Conservation (phyloP, 2,329 filamentous ascomycete genomes). For the Furcasterigmium furcatum region DNA sequence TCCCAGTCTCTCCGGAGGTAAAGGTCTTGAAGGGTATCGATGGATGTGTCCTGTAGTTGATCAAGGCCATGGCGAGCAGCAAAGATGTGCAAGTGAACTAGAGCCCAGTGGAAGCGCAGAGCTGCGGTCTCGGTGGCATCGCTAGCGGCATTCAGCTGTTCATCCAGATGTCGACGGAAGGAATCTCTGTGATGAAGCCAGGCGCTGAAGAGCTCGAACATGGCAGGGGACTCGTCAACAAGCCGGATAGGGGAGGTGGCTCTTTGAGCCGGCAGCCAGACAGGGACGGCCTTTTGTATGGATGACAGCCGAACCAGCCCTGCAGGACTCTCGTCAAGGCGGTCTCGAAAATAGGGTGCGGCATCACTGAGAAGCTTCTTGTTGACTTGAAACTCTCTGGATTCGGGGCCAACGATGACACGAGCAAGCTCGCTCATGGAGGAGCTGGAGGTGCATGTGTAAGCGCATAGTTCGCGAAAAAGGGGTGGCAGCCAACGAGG, state of each 20-base stretch:
- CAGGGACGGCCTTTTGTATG: slow-evolving; percentile 21
- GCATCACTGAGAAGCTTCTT: slow-evolving; percentile 41
- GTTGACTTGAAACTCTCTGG: slow-evolving; percentile 38
- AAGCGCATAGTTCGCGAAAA: neutral
- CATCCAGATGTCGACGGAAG: slow-evolving; percentile 41
- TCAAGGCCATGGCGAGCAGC: slow-evolving; percentile 47
- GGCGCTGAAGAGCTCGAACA: slow-evolving; percentile 51
- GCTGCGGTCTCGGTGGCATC: slow-evolving; percentile 18
- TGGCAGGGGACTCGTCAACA: slow-evolving; percentile 43
- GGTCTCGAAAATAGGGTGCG: slow-evolving; percentile 45
- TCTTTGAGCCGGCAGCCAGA: slow-evolving; percentile 27
- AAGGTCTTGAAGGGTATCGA: slow-evolving; percentile 57
- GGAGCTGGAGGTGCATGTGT: neutral
- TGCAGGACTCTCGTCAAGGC: slow-evolving; percentile 32
- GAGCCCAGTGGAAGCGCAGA: slow-evolving; percentile 48
- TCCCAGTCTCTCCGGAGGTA: slow-evolving; percentile 59
- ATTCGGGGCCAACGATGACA: slow-evolving; percentile 38
- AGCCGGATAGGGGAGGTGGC: slow-evolving; percentile 24
- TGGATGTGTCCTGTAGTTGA: slow-evolving; percentile 51
- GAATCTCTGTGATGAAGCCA: slow-evolving; percentile 42
- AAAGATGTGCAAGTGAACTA: slow-evolving; percentile 56
- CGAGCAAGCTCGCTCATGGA: slow-evolving; percentile 19
- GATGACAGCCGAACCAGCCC: slow-evolving; percentile 11
- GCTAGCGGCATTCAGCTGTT: slow-evolving; percentile 25
- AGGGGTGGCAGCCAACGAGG: neutral